A percentile compares a stretch with the other conserved stretches of the same genome.
These are phyloP conservation scores for Wickerhamiella sorbophila DNA, from an alignment of 805 yeast genomes.

Conservation along the genomic window DNA sequence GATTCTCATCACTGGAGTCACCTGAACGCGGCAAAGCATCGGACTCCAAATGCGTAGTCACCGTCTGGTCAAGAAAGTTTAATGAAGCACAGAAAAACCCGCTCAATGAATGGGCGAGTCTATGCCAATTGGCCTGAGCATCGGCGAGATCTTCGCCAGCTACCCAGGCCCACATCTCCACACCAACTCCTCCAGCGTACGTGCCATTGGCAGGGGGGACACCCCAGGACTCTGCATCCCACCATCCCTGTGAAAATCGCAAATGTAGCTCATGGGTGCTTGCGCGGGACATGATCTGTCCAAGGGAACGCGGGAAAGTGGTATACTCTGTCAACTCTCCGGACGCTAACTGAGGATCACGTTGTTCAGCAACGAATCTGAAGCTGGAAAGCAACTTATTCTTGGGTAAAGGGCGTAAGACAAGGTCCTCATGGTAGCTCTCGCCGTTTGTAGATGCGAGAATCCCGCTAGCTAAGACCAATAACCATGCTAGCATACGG, in stretches of 20 bases:
- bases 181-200: constrained; percentile 84
- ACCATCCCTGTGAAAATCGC: constrained; percentile 86
- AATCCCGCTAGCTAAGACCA: neutral
- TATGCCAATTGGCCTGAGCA: constrained; percentile 55
- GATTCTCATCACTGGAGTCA: constrained; percentile 16
- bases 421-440: constrained; percentile 43
- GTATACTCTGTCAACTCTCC: constrained; percentile 17
- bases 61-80: constrained; percentile 68
- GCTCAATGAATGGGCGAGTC: constrained; percentile 58
- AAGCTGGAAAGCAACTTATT: constrained; percentile 60
- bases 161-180: constrained; percentile 79
- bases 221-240: constrained; percentile 88
- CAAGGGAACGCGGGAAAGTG: constrained; percentile 63
- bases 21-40: constrained; percentile 15
- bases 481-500: neutral
- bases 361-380: constrained; percentile 32
- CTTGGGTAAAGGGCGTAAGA: constrained; percentile 56
- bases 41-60: constrained; percentile 51
- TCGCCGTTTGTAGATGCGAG: neutral
- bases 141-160: constrained; percentile 43
- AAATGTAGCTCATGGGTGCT: constrained; percentile 64
- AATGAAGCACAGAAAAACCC: constrained; percentile 93
- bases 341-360: neutral
- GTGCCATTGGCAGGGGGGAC: constrained; percentile 56
- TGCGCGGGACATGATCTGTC: constrained; percentile 56